Percentiles rank a stretch among this genome's conserved stretches.
These are phyloP conservation scores for Linum usitatissimum DNA, from an alignment of 345 rosid species.

Conservation along the genomic window DNA sequence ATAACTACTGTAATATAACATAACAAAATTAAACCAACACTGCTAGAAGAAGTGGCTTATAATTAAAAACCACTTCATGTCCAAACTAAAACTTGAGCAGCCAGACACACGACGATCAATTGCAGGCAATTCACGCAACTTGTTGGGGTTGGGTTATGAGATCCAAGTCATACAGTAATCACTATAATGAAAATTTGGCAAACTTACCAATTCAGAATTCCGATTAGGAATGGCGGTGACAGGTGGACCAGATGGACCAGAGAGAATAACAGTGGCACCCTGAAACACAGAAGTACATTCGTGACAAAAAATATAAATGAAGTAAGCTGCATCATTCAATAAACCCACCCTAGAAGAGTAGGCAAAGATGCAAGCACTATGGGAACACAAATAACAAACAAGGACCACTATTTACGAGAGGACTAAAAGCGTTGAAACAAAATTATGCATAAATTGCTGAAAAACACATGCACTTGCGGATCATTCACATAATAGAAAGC, in stretches of 20 bases:
- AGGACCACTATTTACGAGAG: not conserved
- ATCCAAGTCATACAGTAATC: not conserved
- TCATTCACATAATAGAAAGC: not conserved
- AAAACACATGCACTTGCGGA: not conserved
- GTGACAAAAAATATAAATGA: no score
- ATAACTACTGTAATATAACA: not conserved
- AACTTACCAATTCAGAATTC: constrained; percentile 81
- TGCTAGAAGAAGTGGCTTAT: not conserved
- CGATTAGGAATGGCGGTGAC: constrained; percentile 72
- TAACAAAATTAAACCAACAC: not conserved
- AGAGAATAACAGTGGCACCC: constrained; percentile 86
- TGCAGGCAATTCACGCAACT: not conserved
- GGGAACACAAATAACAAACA: not conserved
- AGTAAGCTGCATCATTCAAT: constrained; percentile 11
- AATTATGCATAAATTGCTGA: not conserved
- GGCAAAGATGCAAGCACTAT: not conserved
- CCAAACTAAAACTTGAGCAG: not conserved
- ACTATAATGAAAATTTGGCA: constrained; percentile 4
- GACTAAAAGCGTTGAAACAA: not conserved
- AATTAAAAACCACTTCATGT: not conserved
- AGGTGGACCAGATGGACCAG: constrained; percentile 98
- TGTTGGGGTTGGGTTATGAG: not conserved
- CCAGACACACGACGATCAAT: not conserved
- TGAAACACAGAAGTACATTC: constrained; percentile 23
- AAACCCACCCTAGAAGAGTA: constrained; percentile 11